Evolutionary conservation across 768 basidiomycete genomes (phyloP).

Genomic region (Amyloporia xantha): DNA sequence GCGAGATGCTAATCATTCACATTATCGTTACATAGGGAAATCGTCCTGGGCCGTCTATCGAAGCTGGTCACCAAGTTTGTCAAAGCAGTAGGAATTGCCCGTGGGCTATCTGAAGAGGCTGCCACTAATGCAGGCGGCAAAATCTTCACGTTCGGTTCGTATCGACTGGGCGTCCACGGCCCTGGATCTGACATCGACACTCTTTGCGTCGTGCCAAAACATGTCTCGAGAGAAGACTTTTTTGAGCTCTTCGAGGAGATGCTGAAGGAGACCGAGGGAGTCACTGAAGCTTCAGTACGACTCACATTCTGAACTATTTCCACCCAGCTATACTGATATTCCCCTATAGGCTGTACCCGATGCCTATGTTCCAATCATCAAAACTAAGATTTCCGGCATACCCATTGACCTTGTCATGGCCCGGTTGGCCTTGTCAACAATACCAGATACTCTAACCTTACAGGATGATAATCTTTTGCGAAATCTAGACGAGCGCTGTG

Average conservation of each 20-base stretch:
- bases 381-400: slow-evolving; percentile 84
- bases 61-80: slow-evolving; percentile 93
- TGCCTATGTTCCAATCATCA: slow-evolving; percentile 95
- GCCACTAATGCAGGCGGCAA: slow-evolving; percentile 92
- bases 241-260: slow-evolving; percentile 87
- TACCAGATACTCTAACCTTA: slow-evolving; percentile 88
- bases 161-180: slow-evolving; percentile 94
- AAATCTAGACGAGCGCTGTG: slow-evolving; percentile 90
- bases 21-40: slow-evolving; percentile 76
- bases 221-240: slow-evolving; percentile 94
- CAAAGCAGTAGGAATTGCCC: slow-evolving; percentile 65
- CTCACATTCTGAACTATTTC: neutral
- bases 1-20: too few species aligned
- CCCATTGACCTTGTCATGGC: slow-evolving; percentile 95
- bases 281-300: slow-evolving; percentile 84
- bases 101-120: slow-evolving; percentile 81
- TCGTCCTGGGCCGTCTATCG: slow-evolving; percentile 85
- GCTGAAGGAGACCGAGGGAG: slow-evolving; percentile 78
- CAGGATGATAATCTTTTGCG: slow-evolving; percentile 87
- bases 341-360: slow-evolving; percentile 89
- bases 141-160: slow-evolving; percentile 98
- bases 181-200: slow-evolving; percentile 97
- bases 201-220: slow-evolving; percentile 94
- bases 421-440: slow-evolving; percentile 74
- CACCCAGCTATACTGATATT: too few species aligned